Conservation (phyloP, 2,329 filamentous ascomycete genomes). For the Talaromyces piceae region DNA sequence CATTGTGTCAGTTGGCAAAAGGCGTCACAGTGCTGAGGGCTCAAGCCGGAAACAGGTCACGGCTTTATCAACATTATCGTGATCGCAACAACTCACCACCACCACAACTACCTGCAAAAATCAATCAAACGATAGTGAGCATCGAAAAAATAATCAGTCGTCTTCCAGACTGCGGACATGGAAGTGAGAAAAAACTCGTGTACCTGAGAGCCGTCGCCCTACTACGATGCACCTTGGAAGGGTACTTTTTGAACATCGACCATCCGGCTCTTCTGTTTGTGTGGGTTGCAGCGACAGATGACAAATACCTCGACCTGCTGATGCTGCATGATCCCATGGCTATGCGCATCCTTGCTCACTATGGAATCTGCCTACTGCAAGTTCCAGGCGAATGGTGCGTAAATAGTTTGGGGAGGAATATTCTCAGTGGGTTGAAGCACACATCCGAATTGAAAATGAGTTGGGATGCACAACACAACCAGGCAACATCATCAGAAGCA, state of each 20-base stretch:
- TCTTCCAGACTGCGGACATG: conserved; percentile 1
- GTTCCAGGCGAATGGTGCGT: conserved; percentile 3
- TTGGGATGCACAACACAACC: not conserved
- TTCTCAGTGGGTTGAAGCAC: not conserved
- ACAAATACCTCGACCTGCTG: conserved; percentile 3
- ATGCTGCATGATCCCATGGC: conserved; percentile 3
- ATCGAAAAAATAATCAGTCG: conserved; percentile 4
- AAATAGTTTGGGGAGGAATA: not conserved
- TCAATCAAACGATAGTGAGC: conserved; percentile 1
- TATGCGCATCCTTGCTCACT: conserved; percentile 7
- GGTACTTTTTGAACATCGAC: conserved; percentile 1
- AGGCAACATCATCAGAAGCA: not conserved
- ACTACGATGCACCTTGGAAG: conserved; percentile 5
- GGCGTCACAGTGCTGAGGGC: conserved; percentile 3
- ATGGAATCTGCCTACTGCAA: conserved; percentile 8
- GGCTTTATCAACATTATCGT: conserved; percentile 5
- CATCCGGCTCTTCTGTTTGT: conserved; percentile 10
- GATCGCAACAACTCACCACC: not conserved
- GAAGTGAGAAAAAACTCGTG: not conserved
- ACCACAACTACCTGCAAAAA: conserved; percentile 1
- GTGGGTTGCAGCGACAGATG: conserved; percentile 5
- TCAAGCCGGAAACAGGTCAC: not conserved
- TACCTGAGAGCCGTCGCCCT: conserved; percentile 1
- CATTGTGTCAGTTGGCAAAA: conserved; percentile 4
- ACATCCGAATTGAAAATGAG: not conserved